Evolutionary conservation across 164 flowering plant genomes (phyloP).

Genomic region (Annona squamosa): DNA sequence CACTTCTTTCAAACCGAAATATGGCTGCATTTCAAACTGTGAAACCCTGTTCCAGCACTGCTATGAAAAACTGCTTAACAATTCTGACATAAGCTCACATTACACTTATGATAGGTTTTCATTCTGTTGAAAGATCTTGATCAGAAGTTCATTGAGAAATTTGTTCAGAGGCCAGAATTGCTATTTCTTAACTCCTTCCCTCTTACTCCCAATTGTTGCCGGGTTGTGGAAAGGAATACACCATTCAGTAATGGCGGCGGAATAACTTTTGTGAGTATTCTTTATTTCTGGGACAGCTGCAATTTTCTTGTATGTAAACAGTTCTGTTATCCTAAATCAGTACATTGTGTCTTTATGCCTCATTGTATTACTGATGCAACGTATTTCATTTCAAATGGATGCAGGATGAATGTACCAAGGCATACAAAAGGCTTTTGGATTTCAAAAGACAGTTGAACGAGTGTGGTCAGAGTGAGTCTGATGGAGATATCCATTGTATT

Average conservation of each 20-base stretch:
- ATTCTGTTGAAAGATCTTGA: slow-evolving; percentile 46
- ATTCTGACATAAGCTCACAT: too few relatives aligned
- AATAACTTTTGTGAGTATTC: slow-evolving; percentile 53
- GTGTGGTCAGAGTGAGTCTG: slow-evolving; percentile 39
- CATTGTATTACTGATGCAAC: not conserved
- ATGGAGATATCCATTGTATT: not conserved
- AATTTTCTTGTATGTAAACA: not conserved
- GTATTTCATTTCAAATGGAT: slow-evolving; percentile 12
- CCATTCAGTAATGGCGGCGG: slow-evolving; percentile 36
- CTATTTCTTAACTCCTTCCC: slow-evolving; percentile 52
- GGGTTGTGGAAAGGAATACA: slow-evolving; percentile 52
- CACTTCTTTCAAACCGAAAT: not conserved
- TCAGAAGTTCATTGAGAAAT: slow-evolving; percentile 27
- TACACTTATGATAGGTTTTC: slow-evolving; percentile 35
- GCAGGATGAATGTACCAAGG: slow-evolving; percentile 74
- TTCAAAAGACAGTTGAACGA: slow-evolving; percentile 50
- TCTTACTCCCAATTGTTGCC: slow-evolving; percentile 76
- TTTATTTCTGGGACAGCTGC: not conserved
- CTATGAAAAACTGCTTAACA: too few relatives aligned
- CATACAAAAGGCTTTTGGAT: slow-evolving; percentile 52
- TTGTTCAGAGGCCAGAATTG: slow-evolving; percentile 28
- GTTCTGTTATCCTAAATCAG: not conserved
- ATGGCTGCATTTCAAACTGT: too few relatives aligned
- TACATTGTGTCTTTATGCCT: not conserved
- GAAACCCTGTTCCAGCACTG: too few relatives aligned